Percentiles rank a stretch among this genome's conserved stretches.
These are phyloP conservation scores for Microthyrium microscopicum DNA, from an alignment of 2,329 filamentous ascomycete species.

Conservation along the genomic window DNA sequence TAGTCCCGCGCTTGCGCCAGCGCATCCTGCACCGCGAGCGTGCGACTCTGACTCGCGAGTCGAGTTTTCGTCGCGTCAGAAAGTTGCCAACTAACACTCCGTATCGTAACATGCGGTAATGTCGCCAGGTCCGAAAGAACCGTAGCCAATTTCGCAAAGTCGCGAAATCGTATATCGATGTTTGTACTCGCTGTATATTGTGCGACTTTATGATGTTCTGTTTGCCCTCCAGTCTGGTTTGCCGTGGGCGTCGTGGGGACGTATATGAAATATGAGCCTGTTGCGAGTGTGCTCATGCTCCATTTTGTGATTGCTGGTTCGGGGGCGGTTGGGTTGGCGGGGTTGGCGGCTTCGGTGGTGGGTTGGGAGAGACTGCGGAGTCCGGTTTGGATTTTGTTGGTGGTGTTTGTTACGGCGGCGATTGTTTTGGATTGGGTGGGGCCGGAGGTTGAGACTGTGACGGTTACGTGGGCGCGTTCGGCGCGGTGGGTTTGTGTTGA, in stretches of 20 bases:
- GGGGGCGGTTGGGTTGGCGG: no score
- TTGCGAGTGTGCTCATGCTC: slow-evolving; percentile 3
- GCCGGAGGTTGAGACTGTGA: neutral
- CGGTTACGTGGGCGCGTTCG: neutral
- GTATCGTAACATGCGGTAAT: slow-evolving; percentile 1
- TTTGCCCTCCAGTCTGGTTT: no score
- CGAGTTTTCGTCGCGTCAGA: slow-evolving; percentile 1
- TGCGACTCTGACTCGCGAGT: slow-evolving; percentile 1
- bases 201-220: neutral
- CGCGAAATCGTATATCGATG: slow-evolving; percentile 1
- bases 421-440: neutral
- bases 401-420: neutral
- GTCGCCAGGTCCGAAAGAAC: slow-evolving; percentile 1
- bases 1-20: neutral
- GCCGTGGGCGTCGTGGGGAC: neutral
- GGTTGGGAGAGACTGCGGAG: neutral
- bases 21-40: slow-evolving; percentile 2
- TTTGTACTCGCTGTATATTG: slow-evolving; percentile 1
- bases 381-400: neutral
- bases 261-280: neutral
- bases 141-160: neutral
- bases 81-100: slow-evolving; percentile 2
- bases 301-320: slow-evolving; percentile 1
- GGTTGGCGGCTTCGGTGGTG: neutral
- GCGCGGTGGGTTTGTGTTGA: neutral